phyloP scores from a whole-genome alignment of 179 eudicot genomes.

The Vitellaria paradoxa region DNA sequence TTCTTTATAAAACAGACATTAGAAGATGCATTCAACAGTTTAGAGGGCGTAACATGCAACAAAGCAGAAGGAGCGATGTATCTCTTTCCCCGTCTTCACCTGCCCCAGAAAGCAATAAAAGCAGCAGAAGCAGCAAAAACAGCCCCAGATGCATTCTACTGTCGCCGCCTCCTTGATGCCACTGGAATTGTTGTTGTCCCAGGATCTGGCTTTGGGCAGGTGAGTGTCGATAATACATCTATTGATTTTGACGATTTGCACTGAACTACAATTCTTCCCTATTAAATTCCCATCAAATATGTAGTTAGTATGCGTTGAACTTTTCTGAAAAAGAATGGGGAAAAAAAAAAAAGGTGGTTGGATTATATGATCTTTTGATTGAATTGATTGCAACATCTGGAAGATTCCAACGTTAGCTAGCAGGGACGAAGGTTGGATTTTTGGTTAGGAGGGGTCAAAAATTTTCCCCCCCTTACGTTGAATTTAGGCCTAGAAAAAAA shows the following conservation, averaged over 20 bases:
- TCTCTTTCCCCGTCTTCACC: conserved; percentile 81
- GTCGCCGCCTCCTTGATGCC: conserved; percentile 66
- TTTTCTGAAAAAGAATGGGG: no score
- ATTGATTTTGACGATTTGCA: neutral
- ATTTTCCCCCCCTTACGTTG: no score
- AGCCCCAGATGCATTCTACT: conserved; percentile 82
- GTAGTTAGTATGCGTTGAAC: neutral
- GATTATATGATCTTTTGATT: no score
- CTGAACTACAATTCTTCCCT: neutral
- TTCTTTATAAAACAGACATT: conserved; percentile 42
- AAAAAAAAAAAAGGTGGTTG: no score
- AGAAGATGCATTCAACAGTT: conserved; percentile 78
- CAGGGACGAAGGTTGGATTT: no score
- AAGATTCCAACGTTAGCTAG: no score
- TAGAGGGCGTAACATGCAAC: conserved; percentile 95
- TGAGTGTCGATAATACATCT: conserved; percentile 17
- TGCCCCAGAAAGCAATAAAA: conserved; percentile 74
- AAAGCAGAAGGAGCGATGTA: conserved; percentile 98
- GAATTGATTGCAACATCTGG: no score
- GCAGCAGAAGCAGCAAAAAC: conserved; percentile 77
- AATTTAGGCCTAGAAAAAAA: no score
- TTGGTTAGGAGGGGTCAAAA: no score
- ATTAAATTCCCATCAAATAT: neutral
- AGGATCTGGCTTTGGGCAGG: conserved; percentile 96
- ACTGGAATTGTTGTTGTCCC: conserved; percentile 96